A percentile compares a stretch with the other conserved stretches of the same genome.
phyloP scores from a whole-genome alignment of 176 grass and related monocot genomes.

The Musa itinerans region DNA sequence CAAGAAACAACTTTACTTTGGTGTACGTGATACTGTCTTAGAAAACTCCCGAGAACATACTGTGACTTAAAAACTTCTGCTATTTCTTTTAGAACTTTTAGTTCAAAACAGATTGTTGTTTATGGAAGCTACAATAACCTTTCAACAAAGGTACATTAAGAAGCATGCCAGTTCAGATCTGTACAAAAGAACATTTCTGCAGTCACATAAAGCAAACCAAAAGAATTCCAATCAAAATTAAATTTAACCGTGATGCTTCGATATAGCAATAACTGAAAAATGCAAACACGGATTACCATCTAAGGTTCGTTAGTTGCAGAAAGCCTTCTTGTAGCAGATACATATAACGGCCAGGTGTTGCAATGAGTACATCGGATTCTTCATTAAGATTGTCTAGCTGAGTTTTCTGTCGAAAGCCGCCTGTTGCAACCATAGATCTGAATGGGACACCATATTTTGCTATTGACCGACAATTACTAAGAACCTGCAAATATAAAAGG shows the following conservation, averaged over 20 bases:
- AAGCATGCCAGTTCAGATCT: too few species aligned
- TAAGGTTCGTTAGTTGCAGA: conserved; percentile 64
- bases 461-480: conserved; percentile 68
- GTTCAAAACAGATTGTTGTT: too few species aligned
- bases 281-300: conserved; percentile 40
- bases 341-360: conserved; percentile 78
- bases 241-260: neutral
- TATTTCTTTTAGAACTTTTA: too few species aligned
- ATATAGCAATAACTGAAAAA: neutral
- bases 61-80: too few species aligned
- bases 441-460: conserved; percentile 75
- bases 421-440: conserved; percentile 86
- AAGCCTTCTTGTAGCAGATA: conserved; percentile 75
- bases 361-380: conserved; percentile 83
- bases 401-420: conserved; percentile 82
- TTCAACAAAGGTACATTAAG: too few species aligned
- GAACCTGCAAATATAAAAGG: conserved; percentile 41
- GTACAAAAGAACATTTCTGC: too few species aligned
- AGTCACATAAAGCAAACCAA: too few species aligned
- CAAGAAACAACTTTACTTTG: neutral
- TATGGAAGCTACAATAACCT: neutral
- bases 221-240: neutral
- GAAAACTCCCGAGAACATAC: too few species aligned
- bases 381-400: conserved; percentile 78
- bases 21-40: neutral